Evolutionary conservation across 2,329 filamentous ascomycete genomes (phyloP), one percentile per base, ranked within the genome.

Genomic region (Ophiocordyceps camponoti-floridani): DNA sequence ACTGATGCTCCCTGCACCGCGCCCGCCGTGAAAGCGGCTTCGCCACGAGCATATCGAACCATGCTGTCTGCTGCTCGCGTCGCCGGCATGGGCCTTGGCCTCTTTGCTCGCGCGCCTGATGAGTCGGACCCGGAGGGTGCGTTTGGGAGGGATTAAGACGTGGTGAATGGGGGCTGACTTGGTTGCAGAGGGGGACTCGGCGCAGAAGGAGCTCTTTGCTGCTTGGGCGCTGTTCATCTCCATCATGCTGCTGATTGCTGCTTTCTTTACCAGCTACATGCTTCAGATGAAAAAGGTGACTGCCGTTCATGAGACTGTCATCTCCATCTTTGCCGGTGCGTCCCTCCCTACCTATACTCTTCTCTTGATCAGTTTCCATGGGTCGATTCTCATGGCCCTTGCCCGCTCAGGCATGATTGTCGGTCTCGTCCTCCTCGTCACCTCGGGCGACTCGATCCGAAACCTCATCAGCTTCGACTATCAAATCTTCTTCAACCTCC

Each of bases 401-500:
- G 41, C 18, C 35, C 40, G n/a, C n/a, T n/a, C 38, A 93, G 89
- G 89, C 56, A 96, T 96, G 91, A 82, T 87, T 47, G 86, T 98
- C 48, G 91, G 91, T 6, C 69, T 98, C 54, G 75, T 94, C 47
- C 78, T 98, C 47, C 77, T 91, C 56, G 68, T 95, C 50, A 84
- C 79, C 40, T 80, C 82, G 44, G 81, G 82, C 51, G 81, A 85
- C 49, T 85, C 82, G 50, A 87, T 98, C 54, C 82, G 88, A 61
- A 84, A 84, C 58, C 79, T 85, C 51, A 87, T 98, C 57, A 94
- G 82, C 63, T 98, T 98, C 70, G 84, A 96, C 67, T 95, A 95
- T 61, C 88, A 96, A 59, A 94, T 96, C 70, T 98, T 98, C 72
- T 98, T 98, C 72, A 98, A 98, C 63, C 76, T 98, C 41, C 77